Conservation (phyloP, 2,329 filamentous ascomycete species). For the Neodidymelliopsis sp. region DNA sequence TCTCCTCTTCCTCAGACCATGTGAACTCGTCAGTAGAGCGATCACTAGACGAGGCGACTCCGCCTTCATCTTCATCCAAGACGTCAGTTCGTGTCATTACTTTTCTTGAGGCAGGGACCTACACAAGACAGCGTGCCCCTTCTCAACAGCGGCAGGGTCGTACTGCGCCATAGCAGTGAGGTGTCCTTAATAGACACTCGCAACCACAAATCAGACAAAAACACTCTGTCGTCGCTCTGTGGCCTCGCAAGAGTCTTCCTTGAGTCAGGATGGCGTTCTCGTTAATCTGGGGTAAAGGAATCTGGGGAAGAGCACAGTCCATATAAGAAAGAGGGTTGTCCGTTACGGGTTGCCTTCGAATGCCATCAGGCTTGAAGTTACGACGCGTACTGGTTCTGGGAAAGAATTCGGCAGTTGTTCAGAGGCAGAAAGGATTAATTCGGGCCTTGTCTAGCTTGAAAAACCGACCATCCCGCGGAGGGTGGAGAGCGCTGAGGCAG, state of each 20-base stretch:
- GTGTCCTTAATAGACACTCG: too few relatives aligned
- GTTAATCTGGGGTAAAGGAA: constrained; percentile 33
- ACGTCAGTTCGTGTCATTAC: neutral
- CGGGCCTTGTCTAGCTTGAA: constrained; percentile 29
- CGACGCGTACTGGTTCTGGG: constrained; percentile 19
- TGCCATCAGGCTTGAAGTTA: constrained; percentile 6
- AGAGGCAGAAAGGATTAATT: constrained; percentile 21
- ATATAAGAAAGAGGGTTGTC: constrained; percentile 36
- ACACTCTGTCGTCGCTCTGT: constrained; percentile 14
- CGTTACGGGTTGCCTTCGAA: constrained; percentile 24
- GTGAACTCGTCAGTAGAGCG: constrained; percentile 46
- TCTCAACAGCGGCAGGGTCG: constrained; percentile 2
- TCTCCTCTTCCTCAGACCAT: constrained; percentile 63
- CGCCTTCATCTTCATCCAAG: constrained; percentile 8
- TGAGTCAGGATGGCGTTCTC: constrained; percentile 13
- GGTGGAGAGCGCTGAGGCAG: constrained; percentile 17
- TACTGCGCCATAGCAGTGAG: constrained; percentile 2
- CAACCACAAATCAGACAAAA: constrained; percentile 6
- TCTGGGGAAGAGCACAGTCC: constrained; percentile 39
- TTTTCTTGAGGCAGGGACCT: neutral
- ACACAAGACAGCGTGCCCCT: constrained; percentile 13
- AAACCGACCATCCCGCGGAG: constrained; percentile 7
- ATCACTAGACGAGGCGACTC: constrained; percentile 29
- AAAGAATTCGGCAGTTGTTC: constrained; percentile 41
- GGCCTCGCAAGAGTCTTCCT: constrained; percentile 25